Conservation (phyloP, 2,329 filamentous ascomycete genomes). For the Monosporascus sp. region DNA sequence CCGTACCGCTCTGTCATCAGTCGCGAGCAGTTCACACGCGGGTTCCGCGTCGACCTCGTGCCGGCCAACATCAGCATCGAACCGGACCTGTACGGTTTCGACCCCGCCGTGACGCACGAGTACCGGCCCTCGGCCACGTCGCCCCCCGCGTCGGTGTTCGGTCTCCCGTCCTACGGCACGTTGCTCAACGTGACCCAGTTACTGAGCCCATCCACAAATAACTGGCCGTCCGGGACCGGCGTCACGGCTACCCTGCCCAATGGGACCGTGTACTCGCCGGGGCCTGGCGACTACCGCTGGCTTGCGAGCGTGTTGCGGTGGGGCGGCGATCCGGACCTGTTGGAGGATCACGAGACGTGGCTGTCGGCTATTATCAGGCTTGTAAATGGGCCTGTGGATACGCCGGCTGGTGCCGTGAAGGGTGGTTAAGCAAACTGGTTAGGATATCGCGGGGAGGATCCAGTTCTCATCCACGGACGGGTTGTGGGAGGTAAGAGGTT, state of each 20-base stretch:
- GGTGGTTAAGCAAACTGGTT: no score
- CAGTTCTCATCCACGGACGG: no score
- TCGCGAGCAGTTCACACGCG: conserved; percentile 8
- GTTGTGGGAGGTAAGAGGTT: no score
- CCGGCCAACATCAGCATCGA: conserved; percentile 12
- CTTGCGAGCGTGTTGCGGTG: conserved; percentile 11
- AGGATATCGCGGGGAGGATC: no score
- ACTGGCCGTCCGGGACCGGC: conserved; percentile 9
- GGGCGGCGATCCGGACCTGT: conserved; percentile 7
- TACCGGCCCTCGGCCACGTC: conserved; percentile 4
- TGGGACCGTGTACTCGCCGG: conserved; percentile 6
- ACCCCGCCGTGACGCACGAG: conserved; percentile 6
- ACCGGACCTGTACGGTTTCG: conserved; percentile 13
- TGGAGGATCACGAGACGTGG: conserved; percentile 13
- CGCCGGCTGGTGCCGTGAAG: background rate
- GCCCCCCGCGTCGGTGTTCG: conserved; percentile 1
- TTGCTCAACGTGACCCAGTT: conserved; percentile 7
- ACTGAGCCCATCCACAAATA: conserved; percentile 6
- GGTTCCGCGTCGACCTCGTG: conserved; percentile 13
- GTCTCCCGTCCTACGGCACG: conserved; percentile 8
- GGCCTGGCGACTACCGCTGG: conserved; percentile 12
- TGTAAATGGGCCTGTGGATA: conserved; percentile 6
- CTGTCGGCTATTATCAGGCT: conserved; percentile 8
- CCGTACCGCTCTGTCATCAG: conserved; percentile 9
- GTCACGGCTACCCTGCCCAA: conserved; percentile 5